A percentile compares a stretch with the other conserved stretches of the same genome.
phyloP scores from a whole-genome alignment of 352 stramenopile species.

The Globisporangium orthogonon region DNA sequence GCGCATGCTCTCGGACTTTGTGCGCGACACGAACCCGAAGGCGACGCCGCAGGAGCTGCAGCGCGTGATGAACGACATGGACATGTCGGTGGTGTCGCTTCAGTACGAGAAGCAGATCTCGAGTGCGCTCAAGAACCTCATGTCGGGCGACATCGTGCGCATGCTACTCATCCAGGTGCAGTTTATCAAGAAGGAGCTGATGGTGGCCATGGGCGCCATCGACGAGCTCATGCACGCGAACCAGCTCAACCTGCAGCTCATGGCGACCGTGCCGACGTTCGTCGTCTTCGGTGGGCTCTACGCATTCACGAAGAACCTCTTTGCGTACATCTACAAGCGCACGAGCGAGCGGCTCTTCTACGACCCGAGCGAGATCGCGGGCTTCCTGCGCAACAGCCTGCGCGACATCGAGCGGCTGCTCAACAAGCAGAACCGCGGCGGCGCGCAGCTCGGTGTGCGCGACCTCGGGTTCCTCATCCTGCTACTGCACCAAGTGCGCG shows the following conservation, averaged over 20 bases:
- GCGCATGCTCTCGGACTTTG: slow-evolving; percentile 78
- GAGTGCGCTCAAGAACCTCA: slow-evolving; percentile 65
- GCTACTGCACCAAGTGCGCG: slow-evolving; percentile 66
- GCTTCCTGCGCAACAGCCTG: slow-evolving; percentile 72
- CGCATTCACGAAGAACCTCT: slow-evolving; percentile 42
- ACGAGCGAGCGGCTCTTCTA: slow-evolving; percentile 78
- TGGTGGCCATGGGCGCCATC: slow-evolving; percentile 84
- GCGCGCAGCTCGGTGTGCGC: slow-evolving; percentile 43
- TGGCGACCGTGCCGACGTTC: slow-evolving; percentile 82
- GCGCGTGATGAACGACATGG: slow-evolving; percentile 55
- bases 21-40: slow-evolving; percentile 63
- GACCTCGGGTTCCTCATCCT: slow-evolving; percentile 73
- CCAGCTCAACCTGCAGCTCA: slow-evolving; percentile 81
- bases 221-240: slow-evolving; percentile 86
- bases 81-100: slow-evolving; percentile 72
- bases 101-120: slow-evolving; percentile 65
- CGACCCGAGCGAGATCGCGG: slow-evolving; percentile 64
- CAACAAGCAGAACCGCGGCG: slow-evolving; percentile 69
- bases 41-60: slow-evolving; percentile 30
- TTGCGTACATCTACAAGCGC: slow-evolving; percentile 69
- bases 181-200: slow-evolving; percentile 88
- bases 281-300: slow-evolving; percentile 72
- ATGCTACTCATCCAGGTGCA: slow-evolving; percentile 87
- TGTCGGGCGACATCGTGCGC: slow-evolving; percentile 81
- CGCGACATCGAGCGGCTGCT: slow-evolving; percentile 79